These are phyloP conservation scores for Fraxinus albicans DNA, from an alignment of 305 asterid genomes.

Conservation along the genomic window DNA sequence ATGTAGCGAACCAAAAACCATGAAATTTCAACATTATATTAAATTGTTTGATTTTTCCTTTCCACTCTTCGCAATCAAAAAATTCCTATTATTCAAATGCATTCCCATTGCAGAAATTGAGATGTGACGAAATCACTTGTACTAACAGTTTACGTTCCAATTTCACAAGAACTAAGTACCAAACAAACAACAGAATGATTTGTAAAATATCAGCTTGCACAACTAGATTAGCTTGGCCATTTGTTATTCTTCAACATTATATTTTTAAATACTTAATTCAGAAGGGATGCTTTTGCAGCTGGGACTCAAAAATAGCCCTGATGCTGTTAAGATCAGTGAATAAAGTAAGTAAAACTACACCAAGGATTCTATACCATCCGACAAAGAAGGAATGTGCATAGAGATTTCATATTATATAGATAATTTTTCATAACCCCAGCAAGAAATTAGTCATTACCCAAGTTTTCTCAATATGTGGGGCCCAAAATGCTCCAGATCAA, in stretches of 20 bases:
- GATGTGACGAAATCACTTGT: too few relatives aligned
- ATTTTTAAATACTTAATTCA: neutral
- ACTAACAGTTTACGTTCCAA: neutral
- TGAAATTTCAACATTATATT: too few relatives aligned
- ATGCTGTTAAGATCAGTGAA: neutral
- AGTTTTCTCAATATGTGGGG: constrained; percentile 57
- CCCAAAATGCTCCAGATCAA: constrained; percentile 72
- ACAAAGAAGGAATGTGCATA: neutral
- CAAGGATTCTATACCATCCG: neutral
- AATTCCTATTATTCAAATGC: too few relatives aligned
- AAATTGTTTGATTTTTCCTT: too few relatives aligned
- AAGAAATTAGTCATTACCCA: constrained; percentile 42
- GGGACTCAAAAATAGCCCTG: neutral
- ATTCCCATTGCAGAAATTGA: too few relatives aligned
- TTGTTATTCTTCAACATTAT: neutral
- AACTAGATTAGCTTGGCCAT: neutral
- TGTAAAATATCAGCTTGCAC: neutral
- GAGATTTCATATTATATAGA: neutral
- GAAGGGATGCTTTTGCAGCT: neutral
- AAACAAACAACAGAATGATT: neutral
- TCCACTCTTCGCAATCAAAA: too few relatives aligned
- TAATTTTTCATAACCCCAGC: neutral
- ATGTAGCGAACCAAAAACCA: too few relatives aligned
- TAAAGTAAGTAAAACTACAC: neutral
- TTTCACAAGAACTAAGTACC: neutral